phyloP scores from a whole-genome alignment of 495 filamentous ascomycete species.

The Penicillium coffeae region DNA sequence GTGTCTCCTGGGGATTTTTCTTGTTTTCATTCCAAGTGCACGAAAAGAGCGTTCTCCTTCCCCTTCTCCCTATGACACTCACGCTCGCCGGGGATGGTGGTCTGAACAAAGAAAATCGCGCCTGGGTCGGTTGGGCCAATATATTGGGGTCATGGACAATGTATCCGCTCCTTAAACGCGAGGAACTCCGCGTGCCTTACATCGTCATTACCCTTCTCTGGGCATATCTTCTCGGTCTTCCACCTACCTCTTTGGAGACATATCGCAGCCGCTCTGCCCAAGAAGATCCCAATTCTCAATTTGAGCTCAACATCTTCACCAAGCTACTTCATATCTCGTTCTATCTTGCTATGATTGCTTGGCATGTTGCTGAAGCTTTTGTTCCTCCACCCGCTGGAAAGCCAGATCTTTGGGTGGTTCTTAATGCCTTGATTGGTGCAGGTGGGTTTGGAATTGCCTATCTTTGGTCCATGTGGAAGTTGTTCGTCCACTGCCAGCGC shows the following conservation, averaged over 20 bases:
- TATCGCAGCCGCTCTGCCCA: conserved; percentile 49
- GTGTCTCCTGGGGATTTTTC: conserved; percentile 94
- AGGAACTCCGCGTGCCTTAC: conserved; percentile 81
- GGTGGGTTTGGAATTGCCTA: conserved; percentile 84
- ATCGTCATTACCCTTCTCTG: conserved; percentile 77
- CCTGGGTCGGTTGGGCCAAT: conserved; percentile 93
- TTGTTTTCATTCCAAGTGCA: conserved; percentile 96
- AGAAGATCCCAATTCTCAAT: conserved; percentile 34
- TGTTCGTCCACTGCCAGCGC: conserved; percentile 56
- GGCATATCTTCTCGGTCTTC: conserved; percentile 85
- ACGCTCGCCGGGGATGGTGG: conserved; percentile 74
- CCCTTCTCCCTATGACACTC: conserved; percentile 86
- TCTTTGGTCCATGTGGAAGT: conserved; percentile 77
- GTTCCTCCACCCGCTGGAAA: conserved; percentile 65
- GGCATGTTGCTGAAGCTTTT: conserved; percentile 73
- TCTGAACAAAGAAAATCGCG: conserved; percentile 65
- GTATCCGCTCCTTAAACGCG: conserved; percentile 83
- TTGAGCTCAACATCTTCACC: conserved; percentile 47
- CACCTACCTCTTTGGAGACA: conserved; percentile 65
- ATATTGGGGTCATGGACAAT: conserved; percentile 89
- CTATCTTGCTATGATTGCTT: conserved; percentile 69
- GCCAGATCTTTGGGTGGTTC: conserved; percentile 90
- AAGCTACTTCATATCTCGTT: conserved; percentile 67
- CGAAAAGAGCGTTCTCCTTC: conserved; percentile 91
- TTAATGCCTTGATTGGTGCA: conserved; percentile 80